A percentile compares a stretch with the other conserved stretches of the same genome.
phyloP scores from a whole-genome alignment of 2,329 filamentous ascomycete species.

The Elsinoe necatrix region DNA sequence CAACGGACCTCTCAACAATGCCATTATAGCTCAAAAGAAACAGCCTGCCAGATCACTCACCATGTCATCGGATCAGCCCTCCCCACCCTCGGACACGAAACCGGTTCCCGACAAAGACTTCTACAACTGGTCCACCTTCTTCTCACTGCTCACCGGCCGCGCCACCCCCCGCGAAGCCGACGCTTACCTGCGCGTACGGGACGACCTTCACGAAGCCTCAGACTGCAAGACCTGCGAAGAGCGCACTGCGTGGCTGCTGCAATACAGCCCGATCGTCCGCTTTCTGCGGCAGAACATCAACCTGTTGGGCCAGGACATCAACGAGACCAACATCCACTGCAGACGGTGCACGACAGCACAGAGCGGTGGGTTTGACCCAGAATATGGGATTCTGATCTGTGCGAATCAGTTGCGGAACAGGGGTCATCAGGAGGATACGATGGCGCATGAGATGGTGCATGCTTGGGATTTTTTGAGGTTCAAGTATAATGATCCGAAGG shows the following conservation, averaged over 20 bases:
- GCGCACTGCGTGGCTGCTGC: slow-evolving; percentile 73
- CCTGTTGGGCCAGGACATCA: slow-evolving; percentile 68
- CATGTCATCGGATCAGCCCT: slow-evolving; percentile 11
- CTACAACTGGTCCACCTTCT: slow-evolving; percentile 72
- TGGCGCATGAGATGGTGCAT: slow-evolving; percentile 21
- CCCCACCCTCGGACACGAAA: slow-evolving; percentile 11
- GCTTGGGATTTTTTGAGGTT: slow-evolving; percentile 39
- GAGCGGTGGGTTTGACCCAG: slow-evolving; percentile 75
- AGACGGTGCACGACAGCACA: slow-evolving; percentile 65
- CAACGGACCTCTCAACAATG: background rate
- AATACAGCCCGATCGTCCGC: slow-evolving; percentile 75
- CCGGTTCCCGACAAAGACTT: slow-evolving; percentile 28
- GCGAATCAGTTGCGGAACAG: slow-evolving; percentile 79
- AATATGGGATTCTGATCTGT: slow-evolving; percentile 83
- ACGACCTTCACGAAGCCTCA: slow-evolving; percentile 62
- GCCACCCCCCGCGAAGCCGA: slow-evolving; percentile 61
- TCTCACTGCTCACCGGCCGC: slow-evolving; percentile 66
- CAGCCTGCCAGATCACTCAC: slow-evolving; percentile 1
- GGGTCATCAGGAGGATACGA: slow-evolving; percentile 72
- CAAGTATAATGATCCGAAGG: slow-evolving; percentile 69
- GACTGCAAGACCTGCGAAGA: slow-evolving; percentile 78
- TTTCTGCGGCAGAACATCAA: slow-evolving; percentile 78
- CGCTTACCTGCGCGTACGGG: slow-evolving; percentile 69
- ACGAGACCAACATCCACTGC: slow-evolving; percentile 69
- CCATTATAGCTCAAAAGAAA: background rate